Base-by-base conservation (phyloP, 2,329 filamentous ascomycete genomes). In the Hymenotorrendiella dingleyae region DNA sequence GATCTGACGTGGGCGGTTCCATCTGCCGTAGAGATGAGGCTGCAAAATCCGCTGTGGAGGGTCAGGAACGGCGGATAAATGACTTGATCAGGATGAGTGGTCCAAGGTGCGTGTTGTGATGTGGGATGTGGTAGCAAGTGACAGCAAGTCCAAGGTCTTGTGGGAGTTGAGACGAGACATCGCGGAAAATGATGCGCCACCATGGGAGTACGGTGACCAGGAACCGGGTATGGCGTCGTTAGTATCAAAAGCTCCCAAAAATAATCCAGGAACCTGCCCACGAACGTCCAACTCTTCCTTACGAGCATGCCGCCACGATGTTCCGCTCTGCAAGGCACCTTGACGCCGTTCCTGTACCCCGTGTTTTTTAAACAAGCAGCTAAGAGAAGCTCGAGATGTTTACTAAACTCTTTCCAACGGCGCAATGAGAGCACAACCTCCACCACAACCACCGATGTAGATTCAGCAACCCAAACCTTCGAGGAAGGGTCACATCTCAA, bases 401-500 rank as follows among this genome's bases (percentile, higher is more conserved):
- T 51, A 2, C 38, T 49, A 39, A 52, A 47, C 33, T 30, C 39
- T 21, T 27, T 46, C 17, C 42, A 42, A 16, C 34, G 41, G 19
- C 49, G 51, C 30, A 43, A 47, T 44, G 52, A 55, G 41, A 52
- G 48, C 38, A 55, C 45, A 19, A 32, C 30, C 22, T 10, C 30
- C 21, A 14, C 14, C 20, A 17, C 16, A 21, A 14, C 24, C 10
- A 23, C 19, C 19, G 5, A 19, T n/a, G 30, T 23, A 9, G 46
- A 47, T 37, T n/a, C 40, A 12, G 30, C 45, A 19, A 34, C 42
- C 9, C 49, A 40, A 23, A 43, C 47, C 3, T 44, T 47, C 19
- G 49, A 57, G 46, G 49, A 55, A 49, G 52, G 51, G 12, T 65
- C 78, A 4, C 83, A 82, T 50, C 76, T 96, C 16, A 86, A 95